These are phyloP conservation scores for Penicillium dipodomyicola DNA, from an alignment of 495 filamentous ascomycete genomes.

Conservation along the genomic window DNA sequence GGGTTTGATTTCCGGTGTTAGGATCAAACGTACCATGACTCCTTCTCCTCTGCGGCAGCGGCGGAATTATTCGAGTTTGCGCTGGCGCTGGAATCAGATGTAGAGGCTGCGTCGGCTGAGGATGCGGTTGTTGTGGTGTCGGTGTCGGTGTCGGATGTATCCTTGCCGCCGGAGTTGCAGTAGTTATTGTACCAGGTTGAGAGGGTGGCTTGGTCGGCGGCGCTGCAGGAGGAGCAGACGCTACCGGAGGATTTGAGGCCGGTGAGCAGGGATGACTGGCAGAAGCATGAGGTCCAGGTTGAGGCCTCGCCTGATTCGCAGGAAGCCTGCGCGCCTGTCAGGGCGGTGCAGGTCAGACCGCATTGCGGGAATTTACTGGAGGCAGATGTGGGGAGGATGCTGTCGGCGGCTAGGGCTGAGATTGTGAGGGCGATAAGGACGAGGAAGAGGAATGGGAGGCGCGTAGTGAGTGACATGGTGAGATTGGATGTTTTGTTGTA, in stretches of 20 bases:
- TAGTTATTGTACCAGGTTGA: constrained; percentile 50
- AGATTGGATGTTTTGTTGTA: neutral
- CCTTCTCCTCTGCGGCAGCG: constrained; percentile 10
- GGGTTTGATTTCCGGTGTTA: neutral
- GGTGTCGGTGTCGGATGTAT: constrained; percentile 15
- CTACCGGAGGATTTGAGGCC: constrained; percentile 40
- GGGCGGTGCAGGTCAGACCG: constrained; percentile 44
- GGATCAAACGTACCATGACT: constrained; percentile 29
- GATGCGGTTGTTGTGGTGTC: constrained; percentile 17
- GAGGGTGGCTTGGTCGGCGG: constrained; percentile 39
- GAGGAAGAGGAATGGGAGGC: constrained; percentile 1
- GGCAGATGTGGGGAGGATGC: constrained; percentile 33
- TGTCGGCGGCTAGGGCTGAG: constrained; percentile 22
- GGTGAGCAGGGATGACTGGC: constrained; percentile 45
- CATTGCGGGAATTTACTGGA: constrained; percentile 49
- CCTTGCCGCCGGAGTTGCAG: constrained; percentile 34
- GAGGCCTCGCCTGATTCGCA: constrained; percentile 40
- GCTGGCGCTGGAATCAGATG: constrained; percentile 7
- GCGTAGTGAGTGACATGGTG: constrained; percentile 7
- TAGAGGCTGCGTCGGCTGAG: constrained; percentile 15
- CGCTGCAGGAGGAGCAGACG: constrained; percentile 32
- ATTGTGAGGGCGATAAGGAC: constrained; percentile 2
- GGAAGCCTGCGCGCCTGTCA: constrained; percentile 43
- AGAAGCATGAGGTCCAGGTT: constrained; percentile 55
- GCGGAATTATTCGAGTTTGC: constrained; percentile 8